phyloP scores from a whole-genome alignment of 2,329 filamentous ascomycete species.

The Claviceps paspali region DNA sequence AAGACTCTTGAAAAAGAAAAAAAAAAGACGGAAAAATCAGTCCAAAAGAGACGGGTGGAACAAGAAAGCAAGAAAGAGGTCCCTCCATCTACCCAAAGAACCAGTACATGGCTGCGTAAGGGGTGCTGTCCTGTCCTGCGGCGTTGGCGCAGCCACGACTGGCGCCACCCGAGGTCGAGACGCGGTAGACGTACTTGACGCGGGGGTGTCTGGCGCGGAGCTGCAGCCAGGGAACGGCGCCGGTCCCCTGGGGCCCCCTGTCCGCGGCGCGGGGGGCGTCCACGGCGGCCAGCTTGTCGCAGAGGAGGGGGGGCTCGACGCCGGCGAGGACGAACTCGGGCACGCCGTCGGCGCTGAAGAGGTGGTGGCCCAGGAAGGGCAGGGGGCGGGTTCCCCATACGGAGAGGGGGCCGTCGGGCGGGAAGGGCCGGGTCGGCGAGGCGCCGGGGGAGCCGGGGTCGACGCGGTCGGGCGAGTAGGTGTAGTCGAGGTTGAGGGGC shows the following conservation, averaged over 20 bases:
- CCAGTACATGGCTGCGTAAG: constrained; percentile 45
- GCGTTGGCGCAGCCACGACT: constrained; percentile 25
- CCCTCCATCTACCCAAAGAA: constrained; percentile 25
- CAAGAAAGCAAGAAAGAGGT: too few relatives aligned
- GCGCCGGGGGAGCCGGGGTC: constrained; percentile 23
- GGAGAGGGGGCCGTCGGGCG: constrained; percentile 20
- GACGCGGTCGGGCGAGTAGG: constrained; percentile 11
- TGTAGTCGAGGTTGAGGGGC: constrained; percentile 31
- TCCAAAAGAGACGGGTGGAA: too few relatives aligned
- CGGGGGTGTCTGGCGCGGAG: constrained; percentile 25
- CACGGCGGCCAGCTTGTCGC: constrained; percentile 32
- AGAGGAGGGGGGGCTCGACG: constrained; percentile 23
- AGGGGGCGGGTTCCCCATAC: constrained; percentile 23
- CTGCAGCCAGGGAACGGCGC: constrained; percentile 40
- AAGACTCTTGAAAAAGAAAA: too few relatives aligned
- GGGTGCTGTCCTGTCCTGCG: constrained; percentile 32
- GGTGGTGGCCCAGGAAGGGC: constrained; percentile 47
- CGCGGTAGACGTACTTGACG: constrained; percentile 34
- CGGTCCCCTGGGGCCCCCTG: constrained; percentile 29
- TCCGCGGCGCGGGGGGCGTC: constrained; percentile 35
- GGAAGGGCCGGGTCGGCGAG: constrained; percentile 30
- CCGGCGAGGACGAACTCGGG: constrained; percentile 45
- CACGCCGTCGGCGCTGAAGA: constrained; percentile 37
- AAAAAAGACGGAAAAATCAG: too few relatives aligned
- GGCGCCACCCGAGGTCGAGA: constrained; percentile 36